Conservation (phyloP, 768 basidiomycete genomes). For the Solioccasus polychromus region DNA sequence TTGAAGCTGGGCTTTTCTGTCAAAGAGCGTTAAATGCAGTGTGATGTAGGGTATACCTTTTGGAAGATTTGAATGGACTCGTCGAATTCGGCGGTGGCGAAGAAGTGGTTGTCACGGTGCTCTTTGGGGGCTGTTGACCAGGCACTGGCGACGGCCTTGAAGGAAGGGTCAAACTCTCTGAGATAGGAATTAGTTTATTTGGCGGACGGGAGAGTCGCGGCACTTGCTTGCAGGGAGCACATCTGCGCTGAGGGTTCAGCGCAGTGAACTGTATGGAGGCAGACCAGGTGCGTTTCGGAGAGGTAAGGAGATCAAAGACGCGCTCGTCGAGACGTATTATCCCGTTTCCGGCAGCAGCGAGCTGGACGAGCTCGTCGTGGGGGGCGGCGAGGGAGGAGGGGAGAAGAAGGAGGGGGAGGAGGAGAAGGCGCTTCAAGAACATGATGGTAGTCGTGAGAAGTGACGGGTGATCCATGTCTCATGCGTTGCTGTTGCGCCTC, state of each 20-base stretch:
- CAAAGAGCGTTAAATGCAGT: conserved; percentile 3
- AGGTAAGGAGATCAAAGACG: conserved; percentile 74
- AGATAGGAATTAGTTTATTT: background rate
- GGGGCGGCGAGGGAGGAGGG: conserved; percentile 31
- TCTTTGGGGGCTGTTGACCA: conserved; percentile 64
- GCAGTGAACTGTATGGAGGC: conserved; percentile 90
- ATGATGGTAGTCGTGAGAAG: conserved; percentile 11
- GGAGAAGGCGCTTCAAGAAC: conserved; percentile 9
- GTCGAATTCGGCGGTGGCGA: conserved; percentile 88
- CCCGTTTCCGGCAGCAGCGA: conserved; percentile 73
- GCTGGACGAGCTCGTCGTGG: conserved; percentile 59
- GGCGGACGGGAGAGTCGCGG: background rate
- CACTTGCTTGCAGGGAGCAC: conserved; percentile 88
- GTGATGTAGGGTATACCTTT: conserved; percentile 52
- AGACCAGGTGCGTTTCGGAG: conserved; percentile 80
- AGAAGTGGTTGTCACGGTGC: conserved; percentile 84
- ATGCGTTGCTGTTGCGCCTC: conserved; percentile 86
- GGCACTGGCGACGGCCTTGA: conserved; percentile 77
- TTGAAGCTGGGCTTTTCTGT: conserved; percentile 56
- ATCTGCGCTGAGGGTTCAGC: conserved; percentile 73
- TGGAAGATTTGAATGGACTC: conserved; percentile 74
- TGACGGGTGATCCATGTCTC: conserved; percentile 44
- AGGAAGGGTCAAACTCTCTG: conserved; percentile 86
- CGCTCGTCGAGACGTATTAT: conserved; percentile 76
- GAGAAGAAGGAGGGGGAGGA: conserved; percentile 34